Base-by-base conservation (phyloP, 805 yeast genomes). In the Candida dajiaensis region DNA sequence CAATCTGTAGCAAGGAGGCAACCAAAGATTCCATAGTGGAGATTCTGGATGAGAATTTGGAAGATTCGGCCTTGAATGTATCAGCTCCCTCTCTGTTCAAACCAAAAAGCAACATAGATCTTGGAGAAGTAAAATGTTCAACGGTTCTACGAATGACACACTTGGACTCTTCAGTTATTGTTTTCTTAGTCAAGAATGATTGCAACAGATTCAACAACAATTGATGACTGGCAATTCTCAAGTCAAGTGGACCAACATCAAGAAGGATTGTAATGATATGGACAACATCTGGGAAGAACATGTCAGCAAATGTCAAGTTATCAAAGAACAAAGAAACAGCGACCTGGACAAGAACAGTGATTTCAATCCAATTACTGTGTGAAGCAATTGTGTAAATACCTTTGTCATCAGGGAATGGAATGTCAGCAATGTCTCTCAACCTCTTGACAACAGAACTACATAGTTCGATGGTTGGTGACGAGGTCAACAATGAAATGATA, bases 301-400 rank as follows among this genome's bases (percentile, higher is more conserved):
- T 68, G 49, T 82, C 81, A 8, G 85, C 79, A 53, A 78, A 73
- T 13, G 74, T 63, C 33, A 77, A 70, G 0, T 87, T 76, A 59
- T 87, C 89, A 67, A 88, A 89, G 50, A 87, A 81, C 31, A 87
- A 59, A 8, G 81, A 77, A 2, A 84, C 75, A 38, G 81, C 69
- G 43, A 85, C 74, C 53, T 78, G 78, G 9, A 84, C 78, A 54
- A 88, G 64, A 10, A 88, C 82, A 12, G 79, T 76, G 8, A 87
- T 73, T 60, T 87, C 95, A 44, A 84, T 73, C 80, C 92, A 82
- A 52, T 76, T 74, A 15, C 77, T 72, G 46, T 76, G 80, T 20
- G 76, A 68, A 45, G 77, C 78, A 38, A 77, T 69, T 1, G 74
- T 66, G 36, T 73, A 70, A 40, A 66, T 72, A 43, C 68, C 61